Percentiles rank a stretch among this genome's conserved stretches.
These are phyloP conservation scores for Prunus yedoensis DNA, from an alignment of 331 rosid species.

Conservation along the genomic window DNA sequence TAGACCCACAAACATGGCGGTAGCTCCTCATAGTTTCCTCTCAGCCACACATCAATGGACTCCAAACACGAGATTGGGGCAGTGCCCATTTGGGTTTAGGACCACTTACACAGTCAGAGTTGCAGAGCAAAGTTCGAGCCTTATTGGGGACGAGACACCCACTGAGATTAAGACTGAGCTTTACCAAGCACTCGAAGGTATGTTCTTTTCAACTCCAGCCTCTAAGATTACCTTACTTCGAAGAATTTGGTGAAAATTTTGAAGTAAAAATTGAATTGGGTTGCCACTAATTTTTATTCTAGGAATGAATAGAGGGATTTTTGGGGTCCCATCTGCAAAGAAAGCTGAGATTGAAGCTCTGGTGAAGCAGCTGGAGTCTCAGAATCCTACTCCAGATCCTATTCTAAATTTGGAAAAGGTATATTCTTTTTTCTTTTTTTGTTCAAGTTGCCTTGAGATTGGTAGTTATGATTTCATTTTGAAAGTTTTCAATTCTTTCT, in stretches of 20 bases:
- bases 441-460: neutral
- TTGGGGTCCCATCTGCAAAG: constrained; percentile 72
- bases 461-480: neutral
- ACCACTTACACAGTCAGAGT: constrained; percentile 39
- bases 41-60: constrained; percentile 26
- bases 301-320: constrained; percentile 84
- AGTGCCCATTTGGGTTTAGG: constrained; percentile 39
- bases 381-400: constrained; percentile 73
- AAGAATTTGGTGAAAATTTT: neutral
- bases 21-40: constrained; percentile 25
- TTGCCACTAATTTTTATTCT: constrained; percentile 22
- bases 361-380: constrained; percentile 64
- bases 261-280: constrained; percentile 25
- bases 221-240: neutral
- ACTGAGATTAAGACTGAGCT: constrained; percentile 45
- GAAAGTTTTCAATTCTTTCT: neutral
- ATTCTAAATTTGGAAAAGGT: constrained; percentile 63
- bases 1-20: constrained; percentile 34
- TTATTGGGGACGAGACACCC: constrained; percentile 50
- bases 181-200: constrained; percentile 57
- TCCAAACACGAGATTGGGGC: constrained; percentile 37
- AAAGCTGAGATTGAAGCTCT: constrained; percentile 62
- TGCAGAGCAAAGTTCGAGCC: constrained; percentile 41
- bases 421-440: neutral
- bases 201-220: neutral